Conservation (phyloP, 2,329 filamentous ascomycete species). For the Coleophoma cylindrospora region DNA sequence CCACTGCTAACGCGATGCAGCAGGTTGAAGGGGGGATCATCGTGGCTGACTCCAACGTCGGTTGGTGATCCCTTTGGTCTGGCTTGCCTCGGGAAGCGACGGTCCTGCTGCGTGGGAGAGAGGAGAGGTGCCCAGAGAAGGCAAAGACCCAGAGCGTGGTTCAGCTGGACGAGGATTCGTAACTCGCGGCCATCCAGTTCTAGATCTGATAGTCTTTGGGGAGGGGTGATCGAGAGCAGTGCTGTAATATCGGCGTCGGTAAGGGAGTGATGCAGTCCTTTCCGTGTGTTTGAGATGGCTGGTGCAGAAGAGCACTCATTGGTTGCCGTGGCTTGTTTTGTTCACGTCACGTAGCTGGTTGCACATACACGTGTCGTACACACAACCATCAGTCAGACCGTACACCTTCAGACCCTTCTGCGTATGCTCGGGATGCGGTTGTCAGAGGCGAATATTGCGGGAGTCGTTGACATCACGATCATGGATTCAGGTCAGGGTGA, state of each 20-base stretch:
- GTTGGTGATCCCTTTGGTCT: neutral
- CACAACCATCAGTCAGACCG: neutral
- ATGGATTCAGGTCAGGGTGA: neutral
- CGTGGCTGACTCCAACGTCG: conserved; percentile 8
- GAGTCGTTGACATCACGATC: neutral
- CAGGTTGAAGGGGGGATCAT: conserved; percentile 5
- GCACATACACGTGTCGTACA: neutral
- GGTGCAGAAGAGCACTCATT: no score
- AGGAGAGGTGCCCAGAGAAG: no score
- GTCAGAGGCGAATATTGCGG: neutral
- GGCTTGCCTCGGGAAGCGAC: neutral
- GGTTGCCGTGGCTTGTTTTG: neutral
- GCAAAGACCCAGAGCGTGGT: neutral
- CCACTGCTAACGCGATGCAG: conserved; percentile 10
- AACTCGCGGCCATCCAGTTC: neutral
- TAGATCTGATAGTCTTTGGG: neutral
- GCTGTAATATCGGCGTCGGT: neutral
- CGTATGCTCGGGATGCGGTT: no score
- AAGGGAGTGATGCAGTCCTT: neutral
- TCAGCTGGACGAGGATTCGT: neutral
- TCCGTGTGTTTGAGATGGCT: neutral
- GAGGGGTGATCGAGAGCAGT: neutral
- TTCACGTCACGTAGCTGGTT: neutral
- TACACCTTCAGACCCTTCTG: no score
- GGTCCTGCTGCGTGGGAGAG: neutral